These are phyloP conservation scores for Alternaria longipes DNA, from an alignment of 2,329 filamentous ascomycete genomes.

Conservation along the genomic window DNA sequence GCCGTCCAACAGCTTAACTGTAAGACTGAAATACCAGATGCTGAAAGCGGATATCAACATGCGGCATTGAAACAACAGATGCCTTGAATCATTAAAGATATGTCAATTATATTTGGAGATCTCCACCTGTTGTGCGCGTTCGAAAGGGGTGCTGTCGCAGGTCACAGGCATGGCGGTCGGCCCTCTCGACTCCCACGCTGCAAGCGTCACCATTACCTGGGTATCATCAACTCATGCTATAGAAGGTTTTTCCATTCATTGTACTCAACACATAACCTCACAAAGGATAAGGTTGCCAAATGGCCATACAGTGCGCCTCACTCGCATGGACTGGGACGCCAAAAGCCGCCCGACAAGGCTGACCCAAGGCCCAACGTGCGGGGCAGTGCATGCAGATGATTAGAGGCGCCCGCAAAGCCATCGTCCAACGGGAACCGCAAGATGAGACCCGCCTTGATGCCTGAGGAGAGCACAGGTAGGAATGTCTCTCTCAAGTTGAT, in stretches of 20 bases:
- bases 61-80: not conserved
- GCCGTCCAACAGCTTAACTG: constrained; percentile 4
- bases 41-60: not conserved
- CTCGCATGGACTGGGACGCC: not conserved
- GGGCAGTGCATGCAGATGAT: constrained; percentile 15
- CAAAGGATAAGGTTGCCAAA: not conserved
- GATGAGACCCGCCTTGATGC: constrained; percentile 3
- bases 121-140: not conserved
- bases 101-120: not conserved
- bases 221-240: not conserved
- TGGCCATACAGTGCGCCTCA: not conserved
- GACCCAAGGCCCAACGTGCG: constrained; percentile 12
- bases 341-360: constrained; percentile 4
- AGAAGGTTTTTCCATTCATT: not conserved
- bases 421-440: not conserved
- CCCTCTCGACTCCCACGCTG: not conserved
- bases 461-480: not conserved
- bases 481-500: constrained; percentile 1
- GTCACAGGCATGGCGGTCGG: not conserved
- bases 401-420: not conserved
- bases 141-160: not conserved
- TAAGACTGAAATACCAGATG: not conserved
- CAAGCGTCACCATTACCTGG: not conserved
- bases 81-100: not conserved
- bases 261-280: not conserved